Conservation (phyloP, 495 filamentous ascomycete genomes). For the Platismatia glauca region DNA sequence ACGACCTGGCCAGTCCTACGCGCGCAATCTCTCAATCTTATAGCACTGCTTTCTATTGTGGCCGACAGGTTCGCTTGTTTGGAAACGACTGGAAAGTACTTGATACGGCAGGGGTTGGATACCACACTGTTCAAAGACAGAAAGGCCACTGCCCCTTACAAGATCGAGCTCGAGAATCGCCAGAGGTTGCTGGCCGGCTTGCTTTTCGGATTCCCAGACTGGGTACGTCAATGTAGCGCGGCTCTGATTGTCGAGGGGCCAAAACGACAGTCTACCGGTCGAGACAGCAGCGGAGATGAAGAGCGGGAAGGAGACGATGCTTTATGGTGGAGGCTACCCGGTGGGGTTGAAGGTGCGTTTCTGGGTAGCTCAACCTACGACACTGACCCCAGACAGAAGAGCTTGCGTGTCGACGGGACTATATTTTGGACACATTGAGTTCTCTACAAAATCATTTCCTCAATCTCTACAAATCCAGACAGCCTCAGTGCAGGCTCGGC, state of each 20-base stretch:
- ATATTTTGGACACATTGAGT: constrained; percentile 63
- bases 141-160: constrained; percentile 24
- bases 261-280: constrained; percentile 45
- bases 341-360: constrained; percentile 57
- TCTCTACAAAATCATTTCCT: constrained; percentile 70
- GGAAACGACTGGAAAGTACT: constrained; percentile 36
- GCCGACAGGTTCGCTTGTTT: constrained; percentile 57
- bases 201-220: constrained; percentile 45
- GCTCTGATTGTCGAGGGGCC: constrained; percentile 62
- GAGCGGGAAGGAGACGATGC: constrained; percentile 37
- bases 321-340: constrained; percentile 66
- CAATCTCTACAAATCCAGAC: constrained; percentile 50
- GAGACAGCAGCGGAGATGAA: constrained; percentile 32
- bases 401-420: constrained; percentile 58
- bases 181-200: constrained; percentile 56
- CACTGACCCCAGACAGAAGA: constrained; percentile 45
- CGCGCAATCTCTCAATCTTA: constrained; percentile 35
- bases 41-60: constrained; percentile 56
- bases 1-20: constrained; percentile 9
- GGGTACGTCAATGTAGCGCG: constrained; percentile 44
- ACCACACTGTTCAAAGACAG: constrained; percentile 29
- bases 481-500: constrained; percentile 58
- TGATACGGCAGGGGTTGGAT: constrained; percentile 29
- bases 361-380: neutral
- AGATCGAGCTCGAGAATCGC: constrained; percentile 47